phyloP scores from a whole-genome alignment of 2,329 filamentous ascomycete genomes.

The Epichloe bromicola region DNA sequence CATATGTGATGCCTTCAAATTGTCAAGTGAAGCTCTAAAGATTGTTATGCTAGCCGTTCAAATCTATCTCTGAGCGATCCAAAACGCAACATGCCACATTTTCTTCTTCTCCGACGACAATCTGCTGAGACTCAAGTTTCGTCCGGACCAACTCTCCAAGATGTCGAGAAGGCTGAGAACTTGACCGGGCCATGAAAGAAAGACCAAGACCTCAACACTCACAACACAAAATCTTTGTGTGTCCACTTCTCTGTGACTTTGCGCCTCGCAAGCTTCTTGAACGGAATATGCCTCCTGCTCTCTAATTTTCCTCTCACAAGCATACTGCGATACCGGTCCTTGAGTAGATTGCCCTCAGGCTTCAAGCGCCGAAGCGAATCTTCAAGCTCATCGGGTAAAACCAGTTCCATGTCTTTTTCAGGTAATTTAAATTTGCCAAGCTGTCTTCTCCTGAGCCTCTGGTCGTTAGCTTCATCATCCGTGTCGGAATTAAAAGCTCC shows the following conservation, averaged over 20 bases:
- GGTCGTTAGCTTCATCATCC: slow-evolving; percentile 45
- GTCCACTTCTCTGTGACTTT: slow-evolving; percentile 92
- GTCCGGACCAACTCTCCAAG: neutral
- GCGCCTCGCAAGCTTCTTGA: slow-evolving; percentile 69
- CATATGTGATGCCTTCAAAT: neutral
- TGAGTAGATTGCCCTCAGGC: slow-evolving; percentile 89
- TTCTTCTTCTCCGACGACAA: too few species aligned
- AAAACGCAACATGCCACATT: too few species aligned
- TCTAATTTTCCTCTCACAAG: slow-evolving; percentile 84
- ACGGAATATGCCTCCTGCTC: slow-evolving; percentile 62
- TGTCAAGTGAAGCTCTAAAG: too few species aligned
- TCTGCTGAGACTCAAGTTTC: neutral
- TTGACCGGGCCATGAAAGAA: neutral
- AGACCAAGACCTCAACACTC: neutral
- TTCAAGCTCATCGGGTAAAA: slow-evolving; percentile 72
- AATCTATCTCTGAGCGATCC: too few species aligned
- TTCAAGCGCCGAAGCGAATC: slow-evolving; percentile 71
- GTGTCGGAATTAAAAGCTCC: slow-evolving; percentile 31
- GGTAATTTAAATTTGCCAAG: slow-evolving; percentile 64
- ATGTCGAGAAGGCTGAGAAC: neutral
- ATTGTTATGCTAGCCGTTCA: too few species aligned
- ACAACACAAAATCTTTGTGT: slow-evolving; percentile 70
- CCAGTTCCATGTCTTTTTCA: slow-evolving; percentile 66
- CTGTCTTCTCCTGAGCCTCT: slow-evolving; percentile 54
- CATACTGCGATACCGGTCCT: slow-evolving; percentile 82